Evolutionary conservation across 306 rosid species (phyloP), one percentile per base, ranked within the genome.

Genomic region (Lagenaria siceraria): DNA sequence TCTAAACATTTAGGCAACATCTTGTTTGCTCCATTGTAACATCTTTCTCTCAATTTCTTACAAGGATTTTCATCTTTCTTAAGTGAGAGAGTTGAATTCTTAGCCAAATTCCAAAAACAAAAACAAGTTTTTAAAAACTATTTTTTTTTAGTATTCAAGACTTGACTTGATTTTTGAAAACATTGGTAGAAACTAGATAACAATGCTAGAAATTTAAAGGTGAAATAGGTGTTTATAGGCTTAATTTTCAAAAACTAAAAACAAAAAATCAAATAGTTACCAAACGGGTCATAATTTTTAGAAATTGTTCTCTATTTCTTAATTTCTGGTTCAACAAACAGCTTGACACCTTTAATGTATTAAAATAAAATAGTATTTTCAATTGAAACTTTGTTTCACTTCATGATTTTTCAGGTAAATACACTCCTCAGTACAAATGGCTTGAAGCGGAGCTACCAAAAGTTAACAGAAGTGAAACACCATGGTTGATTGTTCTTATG

Each of bases 401-500:
- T 42, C 35, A 12, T 69, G 55, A 69, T 15, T 14, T 25, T 46
- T 9, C 42, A 88, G 91, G 89, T 36, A 85, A 76, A 68, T 88
- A 85, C 80, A 88, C 91, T 15, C 91, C 89, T 42, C 91, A 88
- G 68, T 81, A 84, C 74, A 0, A 1, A 53, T 88, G 91, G 91
- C 82, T 88, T 0, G 64, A 80, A 55, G 56, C 22, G 7, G 91
- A 88, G 81, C 75, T 88, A 10, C 87, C 82, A 1, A 88, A 88
- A 81, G 89, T 88, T 13, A 84, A 88, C 81, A 71, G 89, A 36
- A 82, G 64, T 2, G 87, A 88, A 75, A 88, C 91, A 19, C 87
- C 91, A 18, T 88, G 91, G 91, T 75, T 88, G 83, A 85, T 88
- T 27, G 84, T 88, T 64, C 82, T 88, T 12, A 31, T 88, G 87